Base-by-base conservation (phyloP, 352 stramenopile genomes). In the Phytophthora multivora region DNA sequence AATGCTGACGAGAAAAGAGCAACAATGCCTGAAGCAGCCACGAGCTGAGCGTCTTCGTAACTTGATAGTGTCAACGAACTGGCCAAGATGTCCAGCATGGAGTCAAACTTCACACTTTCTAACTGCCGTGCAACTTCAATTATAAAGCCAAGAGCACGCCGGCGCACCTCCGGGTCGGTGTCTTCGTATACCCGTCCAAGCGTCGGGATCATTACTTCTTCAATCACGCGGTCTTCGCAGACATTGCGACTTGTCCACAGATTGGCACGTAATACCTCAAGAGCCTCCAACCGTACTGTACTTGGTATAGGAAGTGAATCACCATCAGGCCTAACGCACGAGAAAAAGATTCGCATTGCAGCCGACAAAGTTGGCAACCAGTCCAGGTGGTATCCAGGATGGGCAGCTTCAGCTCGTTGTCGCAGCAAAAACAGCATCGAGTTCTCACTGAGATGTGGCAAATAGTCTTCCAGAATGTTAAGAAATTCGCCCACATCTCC, bases 61-160 rank as follows among this genome's bases (percentile, higher is more conserved):
- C 57, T 71, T n/a, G 88, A 86, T 19, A 88, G 49, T 18, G 73
- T 69, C 41, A 93, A 78, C 4, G 85, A 80, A 39, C 72, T 90
- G 25, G 88, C 79, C 19, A 96, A 59, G 18, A 95, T 85, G 31
- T 95, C 86, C 10, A 96, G 67, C 11, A 96, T 57, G 5, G 77
- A 65, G 25, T 93, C 83, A 63, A 95, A 96, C 36, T 90, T 90
- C 7, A 84, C 66, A 56, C 82, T 93, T 61, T 95, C 86, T n/a
- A 92, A 54, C 19, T 88, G 77, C 7, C 83, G 74, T 4, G 85
- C 80, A 2, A 92, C 79, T 33, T 87, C 75, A 15, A 81, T 89
- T 25, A 96, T 71, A 35, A 93, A 72, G 8, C 79, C 81, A 7
- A 96, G 53, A 2, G 69, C 77, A 28, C 75, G 79, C 11, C 69